Evolutionary conservation across 495 filamentous ascomycete genomes (phyloP), one percentile per base, ranked within the genome.

Genomic region (Articulospora tetracladia): DNA sequence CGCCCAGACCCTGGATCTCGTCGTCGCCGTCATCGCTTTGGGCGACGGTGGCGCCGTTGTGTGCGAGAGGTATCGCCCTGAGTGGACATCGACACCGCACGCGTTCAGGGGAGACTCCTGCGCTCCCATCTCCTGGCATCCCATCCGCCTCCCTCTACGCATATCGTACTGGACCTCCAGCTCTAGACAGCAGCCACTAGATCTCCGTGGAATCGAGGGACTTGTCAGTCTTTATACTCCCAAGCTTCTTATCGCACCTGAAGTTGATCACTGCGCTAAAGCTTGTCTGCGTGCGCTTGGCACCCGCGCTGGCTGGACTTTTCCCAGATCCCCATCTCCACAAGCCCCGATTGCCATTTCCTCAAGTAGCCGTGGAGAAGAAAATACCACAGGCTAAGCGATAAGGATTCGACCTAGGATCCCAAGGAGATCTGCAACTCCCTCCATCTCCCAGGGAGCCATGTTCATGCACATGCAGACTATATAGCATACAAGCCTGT

Each of bases 351-450:
- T 12, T 17, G n/a, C 39, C 39, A 44, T 44, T 44, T n/a, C 39
- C 24, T 12, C 23, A 57, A 28, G 24, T 15, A 28, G 34, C 58
- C 58, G 58, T 60, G 50, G 58, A 55, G 50, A 60, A 60, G 50
- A 24, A 47, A 48, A 36, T 10, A 28, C 28, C 25, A 15, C n/a
- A 34, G 3, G 3, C 39, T n/a, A 44, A 8, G 39, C 39, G 39
- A 44, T 44, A 44, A 44, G 39, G 39, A 44, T 44, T 44, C 3
- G 4, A 8, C 39, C 39, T 15, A 44, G 39, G 3, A n/a, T 44
- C 15, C 59, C 59, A 61, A 56, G 59, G 52, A 61, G 59, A 61
- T 61, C 51, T 61, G 20, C 51, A 48, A 30, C 13, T 22, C 32
- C 32, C 49, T 53, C 19, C 22, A 24, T 53, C 1, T 53, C 23